phyloP scores from a whole-genome alignment of 2,329 filamentous ascomycete genomes.

The Cytospora chrysosperma region DNA sequence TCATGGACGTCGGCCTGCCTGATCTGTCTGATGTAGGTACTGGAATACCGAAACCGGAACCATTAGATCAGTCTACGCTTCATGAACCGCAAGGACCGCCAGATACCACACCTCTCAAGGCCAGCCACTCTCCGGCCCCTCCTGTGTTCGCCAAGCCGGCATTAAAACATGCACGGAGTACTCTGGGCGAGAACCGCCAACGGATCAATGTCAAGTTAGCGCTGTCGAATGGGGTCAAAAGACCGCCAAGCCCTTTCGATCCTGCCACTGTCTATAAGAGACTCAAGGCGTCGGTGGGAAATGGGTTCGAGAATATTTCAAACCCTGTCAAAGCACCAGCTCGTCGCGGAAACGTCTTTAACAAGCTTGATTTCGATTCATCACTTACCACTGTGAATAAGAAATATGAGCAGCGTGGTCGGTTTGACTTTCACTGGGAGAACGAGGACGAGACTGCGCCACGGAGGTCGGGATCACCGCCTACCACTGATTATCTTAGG shows the following conservation, averaged over 20 bases:
- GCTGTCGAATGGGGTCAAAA: conserved; percentile 41
- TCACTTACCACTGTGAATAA: conserved; percentile 54
- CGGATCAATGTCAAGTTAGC: conserved; percentile 33
- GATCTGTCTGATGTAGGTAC: conserved; percentile 33
- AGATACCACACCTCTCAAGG: conserved; percentile 21
- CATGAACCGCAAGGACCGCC: conserved; percentile 26
- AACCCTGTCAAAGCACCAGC: conserved; percentile 27
- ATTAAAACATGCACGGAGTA: conserved; percentile 57
- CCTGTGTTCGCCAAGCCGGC: conserved; percentile 59
- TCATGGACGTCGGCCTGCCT: conserved; percentile 39
- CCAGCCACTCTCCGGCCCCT: conserved; percentile 20
- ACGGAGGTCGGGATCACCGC: conserved; percentile 36
- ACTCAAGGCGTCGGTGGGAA: conserved; percentile 48
- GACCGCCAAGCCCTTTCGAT: conserved; percentile 57
- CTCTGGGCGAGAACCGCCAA: conserved; percentile 41
- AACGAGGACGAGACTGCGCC: conserved; percentile 32
- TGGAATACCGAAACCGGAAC: not conserved
- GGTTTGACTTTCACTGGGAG: conserved; percentile 47
- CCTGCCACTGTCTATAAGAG: conserved; percentile 59
- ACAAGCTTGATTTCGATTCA: conserved; percentile 54
- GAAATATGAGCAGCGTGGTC: conserved; percentile 58
- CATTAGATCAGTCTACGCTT: conserved; percentile 26
- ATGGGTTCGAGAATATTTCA: conserved; percentile 27
- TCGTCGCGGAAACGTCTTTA: conserved; percentile 50
- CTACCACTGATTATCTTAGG: conserved; percentile 49